Conservation (phyloP, 768 basidiomycete species). For the Sistotremastrum niveocremeum region DNA sequence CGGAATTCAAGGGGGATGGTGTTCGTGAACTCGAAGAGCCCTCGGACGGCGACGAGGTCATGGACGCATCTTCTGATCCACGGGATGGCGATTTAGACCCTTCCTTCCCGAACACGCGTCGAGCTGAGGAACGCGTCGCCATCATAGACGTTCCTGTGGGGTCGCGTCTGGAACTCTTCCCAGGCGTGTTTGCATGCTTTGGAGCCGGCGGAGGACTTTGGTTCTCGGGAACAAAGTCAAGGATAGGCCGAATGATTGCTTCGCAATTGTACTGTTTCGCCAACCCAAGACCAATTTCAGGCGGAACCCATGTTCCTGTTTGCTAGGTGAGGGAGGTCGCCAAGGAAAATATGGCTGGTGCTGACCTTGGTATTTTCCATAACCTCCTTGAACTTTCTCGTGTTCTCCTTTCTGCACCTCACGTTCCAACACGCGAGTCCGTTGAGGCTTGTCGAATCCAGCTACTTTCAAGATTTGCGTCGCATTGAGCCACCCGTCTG, state of each 20-base stretch:
- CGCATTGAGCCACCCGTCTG: slow-evolving; percentile 97
- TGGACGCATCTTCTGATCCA: slow-evolving; percentile 76
- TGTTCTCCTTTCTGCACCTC: slow-evolving; percentile 98
- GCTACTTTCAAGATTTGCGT: slow-evolving; percentile 98
- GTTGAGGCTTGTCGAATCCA: slow-evolving; percentile 97
- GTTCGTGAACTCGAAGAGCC: slow-evolving; percentile 83
- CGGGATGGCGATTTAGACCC: slow-evolving; percentile 57
- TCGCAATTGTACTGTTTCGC: slow-evolving; percentile 94
- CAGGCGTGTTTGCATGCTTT: slow-evolving; percentile 68
- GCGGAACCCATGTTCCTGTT: slow-evolving; percentile 95
- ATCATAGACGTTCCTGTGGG: slow-evolving; percentile 18
- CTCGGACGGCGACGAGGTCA: slow-evolving; percentile 81
- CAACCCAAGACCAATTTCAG: slow-evolving; percentile 74
- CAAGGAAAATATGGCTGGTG: slow-evolving; percentile 1
- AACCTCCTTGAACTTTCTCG: slow-evolving; percentile 98
- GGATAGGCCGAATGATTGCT: slow-evolving; percentile 72
- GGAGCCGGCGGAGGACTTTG: slow-evolving; percentile 92
- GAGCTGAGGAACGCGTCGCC: slow-evolving; percentile 49
- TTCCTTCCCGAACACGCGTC: slow-evolving; percentile 34
- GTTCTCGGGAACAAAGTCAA: slow-evolving; percentile 82
- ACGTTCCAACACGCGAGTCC: slow-evolving; percentile 92
- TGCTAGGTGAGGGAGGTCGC: neutral
- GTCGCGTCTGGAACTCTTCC: slow-evolving; percentile 33
- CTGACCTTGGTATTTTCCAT: slow-evolving; percentile 98
- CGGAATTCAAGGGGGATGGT: slow-evolving; percentile 66